A percentile compares a stretch with the other conserved stretches of the same genome.
Evolutionary conservation across 768 basidiomycete species (phyloP).

Genomic region (Boletus insuetus): DNA sequence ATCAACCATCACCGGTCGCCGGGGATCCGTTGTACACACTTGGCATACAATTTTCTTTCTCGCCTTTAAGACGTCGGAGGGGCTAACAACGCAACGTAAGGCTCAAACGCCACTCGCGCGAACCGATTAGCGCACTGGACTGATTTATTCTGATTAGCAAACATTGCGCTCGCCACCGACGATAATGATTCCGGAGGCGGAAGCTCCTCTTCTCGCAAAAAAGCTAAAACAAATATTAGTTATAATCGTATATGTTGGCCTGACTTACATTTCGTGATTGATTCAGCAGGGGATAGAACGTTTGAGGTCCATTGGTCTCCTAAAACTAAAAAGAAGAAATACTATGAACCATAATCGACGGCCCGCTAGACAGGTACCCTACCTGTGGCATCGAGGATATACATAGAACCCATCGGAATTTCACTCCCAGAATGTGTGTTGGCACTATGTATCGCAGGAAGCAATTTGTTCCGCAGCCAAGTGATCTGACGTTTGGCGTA

Average conservation of each 20-base stretch:
- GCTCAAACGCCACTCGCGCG: background rate
- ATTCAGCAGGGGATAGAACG: conserved; percentile 50
- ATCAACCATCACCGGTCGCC: conserved; percentile 65
- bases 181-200: conserved; percentile 61
- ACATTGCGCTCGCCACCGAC: conserved; percentile 48
- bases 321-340: conserved; percentile 36
- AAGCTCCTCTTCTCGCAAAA: conserved; percentile 47
- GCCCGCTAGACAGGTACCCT: conserved; percentile 13
- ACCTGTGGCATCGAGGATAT: conserved; percentile 73
- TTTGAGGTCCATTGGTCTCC: conserved; percentile 57
- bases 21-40: conserved; percentile 55
- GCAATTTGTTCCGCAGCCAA: conserved; percentile 89
- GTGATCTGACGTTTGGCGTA: conserved; percentile 90
- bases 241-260: background rate
- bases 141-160: conserved; percentile 43
- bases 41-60: conserved; percentile 59
- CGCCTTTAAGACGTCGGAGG: conserved; percentile 50
- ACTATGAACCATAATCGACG: background rate
- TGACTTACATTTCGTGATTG: conserved; percentile 47
- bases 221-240: conserved; percentile 37
- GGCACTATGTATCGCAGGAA: conserved; percentile 63
- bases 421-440: conserved; percentile 35
- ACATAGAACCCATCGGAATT: conserved; percentile 38
- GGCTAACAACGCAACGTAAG: conserved; percentile 41
- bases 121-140: conserved; percentile 40